Percentiles rank a stretch among this genome's conserved stretches.
Conservation (phyloP, 73 alveolate genomes). For the Stentor roeselii region DNA sequence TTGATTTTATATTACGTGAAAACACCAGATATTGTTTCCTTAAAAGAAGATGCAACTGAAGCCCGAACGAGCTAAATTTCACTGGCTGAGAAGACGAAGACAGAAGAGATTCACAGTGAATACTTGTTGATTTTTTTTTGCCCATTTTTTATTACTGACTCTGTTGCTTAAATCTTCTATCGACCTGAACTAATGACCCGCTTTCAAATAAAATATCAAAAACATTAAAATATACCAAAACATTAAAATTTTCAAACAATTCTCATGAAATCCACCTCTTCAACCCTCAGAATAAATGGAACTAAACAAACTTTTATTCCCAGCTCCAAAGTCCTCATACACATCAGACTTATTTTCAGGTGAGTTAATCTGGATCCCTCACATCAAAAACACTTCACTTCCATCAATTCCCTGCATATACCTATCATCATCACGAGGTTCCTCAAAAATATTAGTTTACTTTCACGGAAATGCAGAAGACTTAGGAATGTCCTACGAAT, state of each 20-base stretch:
- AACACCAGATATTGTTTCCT: slow-evolving; percentile 34
- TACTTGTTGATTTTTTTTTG: too few species aligned
- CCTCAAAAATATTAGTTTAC: slow-evolving; percentile 61
- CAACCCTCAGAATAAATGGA: too few species aligned
- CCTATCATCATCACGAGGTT: slow-evolving; percentile 49
- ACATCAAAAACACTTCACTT: background rate
- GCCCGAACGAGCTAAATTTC: too few species aligned
- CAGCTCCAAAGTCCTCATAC: slow-evolving; percentile 61
- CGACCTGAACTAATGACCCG: too few species aligned
- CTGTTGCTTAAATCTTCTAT: too few species aligned
- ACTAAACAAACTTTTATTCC: slow-evolving; percentile 62
- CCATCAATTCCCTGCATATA: slow-evolving; percentile 57
- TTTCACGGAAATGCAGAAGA: slow-evolving; percentile 97
- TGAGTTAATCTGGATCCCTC: slow-evolving; percentile 67
- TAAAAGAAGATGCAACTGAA: slow-evolving; percentile 38
- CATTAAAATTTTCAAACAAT: too few species aligned
- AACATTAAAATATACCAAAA: too few species aligned
- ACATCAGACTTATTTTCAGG: slow-evolving; percentile 40
- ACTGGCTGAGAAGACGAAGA: too few species aligned
- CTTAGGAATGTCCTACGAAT: slow-evolving; percentile 75
- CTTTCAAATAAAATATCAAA: too few species aligned
- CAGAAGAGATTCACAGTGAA: too few species aligned
- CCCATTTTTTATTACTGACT: too few species aligned
- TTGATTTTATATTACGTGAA: slow-evolving; percentile 22
- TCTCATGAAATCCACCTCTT: too few species aligned